These are phyloP conservation scores for Phytophthora melonis DNA, from an alignment of 352 stramenopile genomes.

Conservation along the genomic window DNA sequence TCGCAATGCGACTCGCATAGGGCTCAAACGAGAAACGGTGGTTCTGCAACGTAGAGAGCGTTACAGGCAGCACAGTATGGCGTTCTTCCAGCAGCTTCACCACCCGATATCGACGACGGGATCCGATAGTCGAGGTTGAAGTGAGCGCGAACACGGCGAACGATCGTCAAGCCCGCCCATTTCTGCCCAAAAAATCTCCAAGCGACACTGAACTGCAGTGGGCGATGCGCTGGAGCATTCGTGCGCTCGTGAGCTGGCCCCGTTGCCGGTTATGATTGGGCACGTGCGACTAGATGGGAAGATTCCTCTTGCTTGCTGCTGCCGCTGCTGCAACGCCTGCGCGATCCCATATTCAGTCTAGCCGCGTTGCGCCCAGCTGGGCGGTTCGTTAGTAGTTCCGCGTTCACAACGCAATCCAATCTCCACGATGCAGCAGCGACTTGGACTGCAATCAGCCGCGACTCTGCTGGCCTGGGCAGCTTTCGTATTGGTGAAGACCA, in stretches of 20 bases:
- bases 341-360: too few species aligned
- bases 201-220: background rate
- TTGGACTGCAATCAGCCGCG: background rate
- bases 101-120: background rate
- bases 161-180: background rate
- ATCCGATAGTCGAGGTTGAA: slow-evolving; percentile 1
- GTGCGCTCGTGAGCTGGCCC: background rate
- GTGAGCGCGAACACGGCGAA: background rate
- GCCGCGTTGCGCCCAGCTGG: too few species aligned
- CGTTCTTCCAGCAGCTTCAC: too few species aligned
- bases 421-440: background rate
- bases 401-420: slow-evolving; percentile 1
- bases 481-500: background rate
- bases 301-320: background rate
- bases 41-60: background rate
- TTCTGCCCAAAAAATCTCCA: slow-evolving; percentile 2
- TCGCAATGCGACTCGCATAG: too few species aligned
- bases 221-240: background rate
- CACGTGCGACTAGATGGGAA: slow-evolving; percentile 2
- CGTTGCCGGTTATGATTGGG: background rate
- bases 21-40: background rate
- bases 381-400: background rate
- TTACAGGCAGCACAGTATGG: too few species aligned
- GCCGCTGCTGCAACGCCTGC: background rate
- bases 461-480: slow-evolving; percentile 4